Base-by-base conservation (phyloP, 306 rosid species). In the Mucuna pruriens region DNA sequence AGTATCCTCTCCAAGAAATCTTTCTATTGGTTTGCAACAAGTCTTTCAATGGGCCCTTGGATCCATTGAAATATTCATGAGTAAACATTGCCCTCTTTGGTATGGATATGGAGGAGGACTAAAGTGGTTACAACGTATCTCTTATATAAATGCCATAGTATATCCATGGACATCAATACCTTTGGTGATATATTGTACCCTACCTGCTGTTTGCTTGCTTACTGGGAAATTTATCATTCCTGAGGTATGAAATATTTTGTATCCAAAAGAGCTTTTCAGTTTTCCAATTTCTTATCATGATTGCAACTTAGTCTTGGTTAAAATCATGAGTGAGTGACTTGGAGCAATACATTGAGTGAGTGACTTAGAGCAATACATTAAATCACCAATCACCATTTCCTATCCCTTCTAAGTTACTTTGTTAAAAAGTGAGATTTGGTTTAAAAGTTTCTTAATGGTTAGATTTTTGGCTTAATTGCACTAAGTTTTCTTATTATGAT, bases 101-200 rank as follows among this genome's bases (percentile, higher is more conserved):
- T 84, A 92, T 54, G 97, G 93, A 68, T 92, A 90, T 82, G 90
- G 90, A 49, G 95, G 92, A 31, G 94, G 97, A 65, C 58, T 92
- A 25, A 92, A 90, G 85, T 85, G 89, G 87, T 65, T 89, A 51
- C 91, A 89, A 75, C 88, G 93, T 7, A 23, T 92, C 66, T 86
- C 95, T 58, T 92, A 92, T 76, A 80, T 90, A 75, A 92, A 90
- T 84, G 89, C 93, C 19, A 86, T 85, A 20, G 29, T 89, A 9
- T 92, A 89, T 87, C 97, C 97, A 9, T 90, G 83, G 91, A 90
- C 95, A 23, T 90, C 95, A 4, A 86, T 92, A 67, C 97, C 97
- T 44, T 64, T 92, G 58, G 60, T 92, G 22, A 90, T 88, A 33
- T 92, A 92, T 84, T 92, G 95, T 52, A 88, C 92, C 7, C 82